These are phyloP conservation scores for Drechslerella stenobrocha DNA, from an alignment of 2,329 filamentous ascomycete species.

Conservation along the genomic window DNA sequence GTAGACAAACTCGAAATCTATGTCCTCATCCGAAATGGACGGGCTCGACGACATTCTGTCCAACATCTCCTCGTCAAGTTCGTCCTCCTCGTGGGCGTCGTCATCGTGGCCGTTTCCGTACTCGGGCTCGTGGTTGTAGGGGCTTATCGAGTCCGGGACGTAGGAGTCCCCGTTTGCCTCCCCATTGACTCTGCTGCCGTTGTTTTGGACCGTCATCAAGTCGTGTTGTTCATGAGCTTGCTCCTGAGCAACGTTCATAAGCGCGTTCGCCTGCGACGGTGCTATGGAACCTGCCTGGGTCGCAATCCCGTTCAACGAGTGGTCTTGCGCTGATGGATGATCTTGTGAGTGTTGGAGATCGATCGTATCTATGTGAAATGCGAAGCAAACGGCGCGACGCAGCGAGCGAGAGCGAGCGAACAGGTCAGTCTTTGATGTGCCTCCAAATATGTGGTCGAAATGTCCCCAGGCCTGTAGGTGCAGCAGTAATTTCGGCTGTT, in stretches of 20 bases:
- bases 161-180: slow-evolving; percentile 64
- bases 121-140: slow-evolving; percentile 56
- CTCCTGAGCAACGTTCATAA: slow-evolving; percentile 79
- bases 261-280: slow-evolving; percentile 81
- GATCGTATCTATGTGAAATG: slow-evolving; percentile 73
- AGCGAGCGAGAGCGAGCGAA: slow-evolving; percentile 1
- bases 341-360: slow-evolving; percentile 80
- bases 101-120: slow-evolving; percentile 68
- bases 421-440: neutral
- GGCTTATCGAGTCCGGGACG: slow-evolving; percentile 57
- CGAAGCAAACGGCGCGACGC: slow-evolving; percentile 21
- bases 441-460: neutral
- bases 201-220: slow-evolving; percentile 58
- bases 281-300: slow-evolving; percentile 64
- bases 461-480: neutral
- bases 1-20: slow-evolving; percentile 99
- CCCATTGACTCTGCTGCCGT: slow-evolving; percentile 61
- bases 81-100: slow-evolving; percentile 65
- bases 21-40: slow-evolving; percentile 79
- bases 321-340: slow-evolving; percentile 81
- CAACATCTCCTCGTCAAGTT: slow-evolving; percentile 90
- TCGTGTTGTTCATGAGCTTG: slow-evolving; percentile 70
- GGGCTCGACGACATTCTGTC: slow-evolving; percentile 98
- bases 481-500: slow-evolving; percentile 1
- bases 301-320: slow-evolving; percentile 62